phyloP scores from a whole-genome alignment of 2,329 filamentous ascomycete species.

The Diaporthe capsici region DNA sequence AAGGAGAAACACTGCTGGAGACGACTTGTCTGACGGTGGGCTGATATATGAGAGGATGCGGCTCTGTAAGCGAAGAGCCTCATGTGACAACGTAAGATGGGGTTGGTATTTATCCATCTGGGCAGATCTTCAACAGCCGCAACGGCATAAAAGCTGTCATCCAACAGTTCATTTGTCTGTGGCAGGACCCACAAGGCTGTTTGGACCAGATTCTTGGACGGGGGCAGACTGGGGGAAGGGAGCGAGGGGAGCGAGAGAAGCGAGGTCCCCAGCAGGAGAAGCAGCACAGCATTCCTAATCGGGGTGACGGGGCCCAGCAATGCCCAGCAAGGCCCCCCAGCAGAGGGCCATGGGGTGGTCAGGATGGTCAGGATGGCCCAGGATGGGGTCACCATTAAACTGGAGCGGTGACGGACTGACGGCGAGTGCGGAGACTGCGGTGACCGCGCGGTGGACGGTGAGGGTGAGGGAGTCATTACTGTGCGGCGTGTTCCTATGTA shows the following conservation, averaged over 20 bases:
- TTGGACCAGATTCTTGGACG: conserved; percentile 27
- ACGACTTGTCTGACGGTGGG: neutral
- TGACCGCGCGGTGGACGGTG: conserved; percentile 17
- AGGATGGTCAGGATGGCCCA: neutral
- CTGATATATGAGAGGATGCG: conserved; percentile 34
- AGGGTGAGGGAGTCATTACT: neutral
- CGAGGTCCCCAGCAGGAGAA: neutral
- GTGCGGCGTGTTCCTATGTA: neutral
- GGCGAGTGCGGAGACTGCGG: conserved; percentile 28
- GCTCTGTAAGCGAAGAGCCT: conserved; percentile 21
- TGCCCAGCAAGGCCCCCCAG: neutral
- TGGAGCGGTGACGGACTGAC: conserved; percentile 21
- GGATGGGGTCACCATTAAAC: conserved; percentile 8
- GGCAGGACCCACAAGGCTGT: conserved; percentile 32
- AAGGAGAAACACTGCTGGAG: neutral
- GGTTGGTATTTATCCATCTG: conserved; percentile 28
- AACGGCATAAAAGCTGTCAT: conserved; percentile 30
- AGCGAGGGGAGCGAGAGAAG: conserved; percentile 16
- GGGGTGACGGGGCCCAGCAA: neutral
- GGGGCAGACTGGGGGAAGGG: conserved; percentile 4
- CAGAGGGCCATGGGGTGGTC: neutral
- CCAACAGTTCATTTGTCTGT: conserved; percentile 33
- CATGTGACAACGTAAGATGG: conserved; percentile 32
- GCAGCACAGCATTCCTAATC: conserved; percentile 17
- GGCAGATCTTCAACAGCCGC: conserved; percentile 26